Conservation (phyloP, 352 stramenopile genomes). For the Pythium apleroticum region DNA sequence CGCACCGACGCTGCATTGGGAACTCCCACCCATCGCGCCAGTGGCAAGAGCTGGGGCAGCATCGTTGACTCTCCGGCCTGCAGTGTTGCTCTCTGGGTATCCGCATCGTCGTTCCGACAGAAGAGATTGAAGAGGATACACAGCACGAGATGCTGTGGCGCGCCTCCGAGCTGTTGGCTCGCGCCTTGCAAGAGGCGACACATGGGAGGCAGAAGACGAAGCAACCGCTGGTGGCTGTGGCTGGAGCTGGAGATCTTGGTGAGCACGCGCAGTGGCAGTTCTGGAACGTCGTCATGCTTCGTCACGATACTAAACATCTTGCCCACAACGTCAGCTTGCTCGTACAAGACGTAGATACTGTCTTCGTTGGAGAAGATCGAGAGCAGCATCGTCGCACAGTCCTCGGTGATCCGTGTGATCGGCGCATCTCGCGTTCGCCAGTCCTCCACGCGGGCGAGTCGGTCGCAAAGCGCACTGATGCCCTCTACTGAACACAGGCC, state of each 20-base stretch:
- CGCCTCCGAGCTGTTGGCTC: slow-evolving; percentile 4
- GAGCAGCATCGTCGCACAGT: slow-evolving; percentile 49
- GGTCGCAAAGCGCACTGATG: slow-evolving; percentile 36
- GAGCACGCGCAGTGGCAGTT: slow-evolving; percentile 48
- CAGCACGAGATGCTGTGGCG: slow-evolving; percentile 38
- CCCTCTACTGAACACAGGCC: slow-evolving; percentile 46
- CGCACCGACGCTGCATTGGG: slow-evolving; percentile 33
- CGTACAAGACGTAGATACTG: slow-evolving; percentile 42
- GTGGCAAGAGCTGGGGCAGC: slow-evolving; percentile 52
- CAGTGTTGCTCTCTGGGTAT: slow-evolving; percentile 9
- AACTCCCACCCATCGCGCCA: slow-evolving; percentile 48
- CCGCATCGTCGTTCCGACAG: slow-evolving; percentile 27
- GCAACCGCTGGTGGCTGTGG: slow-evolving; percentile 37
- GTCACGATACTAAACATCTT: slow-evolving; percentile 54
- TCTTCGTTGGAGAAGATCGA: slow-evolving; percentile 47
- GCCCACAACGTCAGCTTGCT: slow-evolving; percentile 44
- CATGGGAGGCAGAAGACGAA: slow-evolving; percentile 35
- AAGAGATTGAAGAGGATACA: slow-evolving; percentile 68
- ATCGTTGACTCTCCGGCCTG: slow-evolving; percentile 35
- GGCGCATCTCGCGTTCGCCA: slow-evolving; percentile 18
- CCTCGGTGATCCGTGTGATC: slow-evolving; percentile 36
- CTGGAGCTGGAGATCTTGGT: slow-evolving; percentile 42
- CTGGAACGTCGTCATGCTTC: slow-evolving; percentile 25
- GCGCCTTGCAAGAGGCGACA: slow-evolving; percentile 24
- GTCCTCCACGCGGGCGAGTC: slow-evolving; percentile 26